Evolutionary conservation across 2,329 filamentous ascomycete species (phyloP), one percentile per base, ranked within the genome.

Genomic region (Alternaria hordeiaustralica): DNA sequence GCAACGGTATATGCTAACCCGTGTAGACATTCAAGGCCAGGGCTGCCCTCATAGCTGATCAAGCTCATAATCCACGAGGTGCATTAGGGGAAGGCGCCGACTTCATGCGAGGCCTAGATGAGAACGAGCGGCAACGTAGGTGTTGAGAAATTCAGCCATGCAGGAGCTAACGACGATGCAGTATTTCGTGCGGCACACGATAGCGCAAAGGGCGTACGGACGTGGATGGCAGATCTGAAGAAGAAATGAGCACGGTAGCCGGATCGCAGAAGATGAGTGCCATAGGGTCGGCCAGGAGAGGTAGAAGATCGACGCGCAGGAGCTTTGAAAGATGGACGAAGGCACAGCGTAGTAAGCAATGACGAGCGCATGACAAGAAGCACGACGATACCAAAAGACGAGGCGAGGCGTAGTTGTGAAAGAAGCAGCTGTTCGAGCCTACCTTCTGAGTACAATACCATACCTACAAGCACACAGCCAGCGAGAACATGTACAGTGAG

Each of bases 51-150:
- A 92, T 98, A 55, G 92, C 92, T 6, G 88, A 98, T 76, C 93
- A 97, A 77, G 95, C 94, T 3, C 89, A 94, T 70, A 97, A 97
- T 80, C 91, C 91, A 4, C 89, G 90, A 10, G 90, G 91, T 13
- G 90, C 90, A 11, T 64, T 88, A 44, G 86, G 87, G 4, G 87
- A 88, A 53, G 84, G 89, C 2, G 89, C 90, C 61, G 94, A 97
- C 70, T 98, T 98, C 72, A 83, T 97, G 72, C 86, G 92, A 28
- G 94, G 94, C 0, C 80, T 99, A 60, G 96, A 98, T 75, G 94
- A 98, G 82, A 94, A 89, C 80, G 96, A 99, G 83, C 87, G 94
- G 71, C 87, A 86, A 63, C 74, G 87, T 89, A 75, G 76, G 84
- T 80, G 13, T 20, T 11, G 33, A 4, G 15, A 0, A 3, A 9